Base-by-base conservation (phyloP, 345 rosid species). In the Erodium maritimum region DNA sequence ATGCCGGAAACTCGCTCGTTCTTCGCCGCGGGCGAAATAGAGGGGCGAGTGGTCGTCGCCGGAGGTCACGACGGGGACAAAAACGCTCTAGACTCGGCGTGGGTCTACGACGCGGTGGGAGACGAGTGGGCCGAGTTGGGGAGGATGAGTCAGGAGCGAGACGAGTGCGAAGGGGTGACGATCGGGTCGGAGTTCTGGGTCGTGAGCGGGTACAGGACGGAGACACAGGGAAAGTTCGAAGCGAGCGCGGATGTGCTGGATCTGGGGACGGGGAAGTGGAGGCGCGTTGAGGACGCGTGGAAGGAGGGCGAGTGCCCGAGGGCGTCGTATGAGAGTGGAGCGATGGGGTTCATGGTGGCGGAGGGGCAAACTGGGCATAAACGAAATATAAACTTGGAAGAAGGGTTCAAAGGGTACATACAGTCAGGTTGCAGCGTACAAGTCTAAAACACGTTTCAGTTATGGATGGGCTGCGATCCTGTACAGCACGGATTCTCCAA, bases 31-130 rank as follows among this genome's bases (percentile, higher is more conserved):
- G 81, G 79, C 0, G 70, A 23, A 57, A 12, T 66, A n/a, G 29
- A 48, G 13, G 67, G 78, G 23, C 55, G 54, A 16, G 34, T 78
- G 1, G 29, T 64, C 14, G 23, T 78, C 14, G 83, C 86, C 0
- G 81, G 81, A 1, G 81, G 81, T 1, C 83, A 81, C 42, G 79
- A 81, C 42, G 64, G 63, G 71, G 62, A 29, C 65, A 81, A 81
- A 58, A 81, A 72, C 64, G 79, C 76, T 14, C 19, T 76, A 69
- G 66, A 59, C 6, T 56, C 73, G 1, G 71, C 71, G 11, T 76
- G 83, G 79, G 74, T 25, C 0, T 81, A 78, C 11, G 68, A 71
- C 21, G 67, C 74, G 58, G 19, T n/a, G 19, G 24, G 19, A 5
- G 75, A 78, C 65, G 56, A 63, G 71, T 78, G 86, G 83, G 59